These are phyloP conservation scores for Ceratobasidium sp. DNA, from an alignment of 1,284 basidiomycete genomes.

Conservation along the genomic window DNA sequence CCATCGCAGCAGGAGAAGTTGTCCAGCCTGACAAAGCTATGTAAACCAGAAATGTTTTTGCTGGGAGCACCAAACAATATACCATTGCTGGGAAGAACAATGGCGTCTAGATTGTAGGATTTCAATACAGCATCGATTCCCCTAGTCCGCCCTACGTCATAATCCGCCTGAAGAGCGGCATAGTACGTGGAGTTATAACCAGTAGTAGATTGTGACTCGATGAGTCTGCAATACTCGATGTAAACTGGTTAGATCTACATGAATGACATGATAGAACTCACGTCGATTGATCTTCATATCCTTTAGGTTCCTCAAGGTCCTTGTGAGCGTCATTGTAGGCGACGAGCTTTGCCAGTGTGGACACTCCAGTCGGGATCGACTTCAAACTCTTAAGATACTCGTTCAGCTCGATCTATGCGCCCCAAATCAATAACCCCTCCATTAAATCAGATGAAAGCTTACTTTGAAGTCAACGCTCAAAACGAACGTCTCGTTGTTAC, in stretches of 20 bases:
- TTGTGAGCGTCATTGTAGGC: constrained; percentile 63
- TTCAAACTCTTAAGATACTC: constrained; percentile 3
- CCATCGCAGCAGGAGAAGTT: too few species aligned
- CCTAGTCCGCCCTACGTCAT: constrained; percentile 60
- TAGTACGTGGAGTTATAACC: constrained; percentile 66
- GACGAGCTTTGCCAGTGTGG: constrained; percentile 68
- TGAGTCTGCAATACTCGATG: neutral
- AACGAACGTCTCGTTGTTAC: constrained; percentile 68
- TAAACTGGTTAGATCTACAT: too few species aligned
- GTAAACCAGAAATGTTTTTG: too few species aligned
- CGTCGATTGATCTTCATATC: constrained; percentile 23
- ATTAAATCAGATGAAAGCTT: neutral
- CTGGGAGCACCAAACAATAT: too few species aligned
- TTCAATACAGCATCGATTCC: constrained; percentile 69
- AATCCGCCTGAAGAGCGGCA: constrained; percentile 64
- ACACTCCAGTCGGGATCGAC: constrained; percentile 69
- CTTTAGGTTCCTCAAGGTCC: constrained; percentile 19
- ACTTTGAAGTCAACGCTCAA: constrained; percentile 53
- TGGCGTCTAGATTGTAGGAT: constrained; percentile 29
- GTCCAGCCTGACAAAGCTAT: too few species aligned
- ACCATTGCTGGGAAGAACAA: constrained; percentile 36
- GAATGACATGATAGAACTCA: neutral
- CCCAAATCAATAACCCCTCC: neutral
- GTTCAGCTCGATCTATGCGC: neutral
- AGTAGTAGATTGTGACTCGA: constrained; percentile 59